Percentiles rank a stretch among this genome's conserved stretches.
Conservation (phyloP, 352 stramenopile species). For the Blastocystis sp. region DNA sequence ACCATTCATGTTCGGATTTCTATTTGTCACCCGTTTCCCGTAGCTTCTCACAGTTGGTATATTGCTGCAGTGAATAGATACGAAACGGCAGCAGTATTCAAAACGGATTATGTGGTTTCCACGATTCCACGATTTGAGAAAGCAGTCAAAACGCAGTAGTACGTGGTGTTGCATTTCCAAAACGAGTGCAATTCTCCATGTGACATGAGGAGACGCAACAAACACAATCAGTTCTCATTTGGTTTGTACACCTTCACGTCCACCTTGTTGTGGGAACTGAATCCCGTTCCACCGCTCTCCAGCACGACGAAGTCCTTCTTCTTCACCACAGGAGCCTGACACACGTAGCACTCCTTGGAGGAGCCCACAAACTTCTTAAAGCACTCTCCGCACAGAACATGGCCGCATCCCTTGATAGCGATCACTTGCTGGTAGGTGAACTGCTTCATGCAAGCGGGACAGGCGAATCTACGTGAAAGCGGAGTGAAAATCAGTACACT, state of each 20-base stretch:
- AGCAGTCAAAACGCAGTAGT: neutral
- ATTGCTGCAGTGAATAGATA: neutral
- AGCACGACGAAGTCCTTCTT: constrained; percentile 65
- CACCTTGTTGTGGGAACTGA: constrained; percentile 71
- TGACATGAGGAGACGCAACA: neutral
- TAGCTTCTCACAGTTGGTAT: neutral
- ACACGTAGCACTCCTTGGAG: constrained; percentile 62
- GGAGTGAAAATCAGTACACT: neutral
- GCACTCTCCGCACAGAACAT: constrained; percentile 56
- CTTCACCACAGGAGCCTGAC: constrained; percentile 49
- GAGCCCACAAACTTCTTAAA: constrained; percentile 56
- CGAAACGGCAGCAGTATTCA: neutral
- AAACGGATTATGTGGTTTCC: constrained; percentile 6
- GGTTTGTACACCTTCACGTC: constrained; percentile 69
- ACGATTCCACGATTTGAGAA: constrained; percentile 1
- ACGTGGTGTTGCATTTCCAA: neutral
- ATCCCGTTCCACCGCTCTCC: constrained; percentile 64
- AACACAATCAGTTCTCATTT: constrained; percentile 51
- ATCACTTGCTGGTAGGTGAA: constrained; percentile 67
- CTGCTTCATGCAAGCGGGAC: constrained; percentile 48
- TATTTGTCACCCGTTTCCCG: neutral
- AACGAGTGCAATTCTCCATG: neutral
- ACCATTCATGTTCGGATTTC: neutral
- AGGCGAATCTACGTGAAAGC: constrained; percentile 20
- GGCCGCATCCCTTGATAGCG: constrained; percentile 48